Evolutionary conservation across 2,329 filamentous ascomycete genomes (phyloP), one percentile per base, ranked within the genome.

Genomic region (Alternaria consortialis): DNA sequence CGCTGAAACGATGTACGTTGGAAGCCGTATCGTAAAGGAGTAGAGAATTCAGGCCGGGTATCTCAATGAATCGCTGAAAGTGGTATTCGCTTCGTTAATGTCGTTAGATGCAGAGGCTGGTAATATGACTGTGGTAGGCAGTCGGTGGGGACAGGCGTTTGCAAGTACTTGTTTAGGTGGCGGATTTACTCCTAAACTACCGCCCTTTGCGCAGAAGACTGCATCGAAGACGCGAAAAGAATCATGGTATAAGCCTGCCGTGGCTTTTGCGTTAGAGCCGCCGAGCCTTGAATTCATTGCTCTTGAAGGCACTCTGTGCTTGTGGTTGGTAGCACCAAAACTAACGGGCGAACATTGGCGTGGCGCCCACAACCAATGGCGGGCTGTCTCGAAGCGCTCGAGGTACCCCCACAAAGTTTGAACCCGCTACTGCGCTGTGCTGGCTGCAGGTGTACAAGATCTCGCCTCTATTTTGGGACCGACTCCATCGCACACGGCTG

Each of bases 1-100:
- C 56, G 62, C 60, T 76, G 75, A 78, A 74, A 78, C 75, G 66
- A 64, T 71, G 61, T 63, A 68, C 68, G 75, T 78, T 74, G 62
- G 73, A 73, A 68, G 63, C 25, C 56, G 65, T 60, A 62, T 67
- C 57, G 64, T 50, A 58, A 36, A 39, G 55, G 40, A 51, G 60
- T 47, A 60, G 50, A 58, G 50, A 39, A 54, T 47, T 46, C 55
- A 60, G 56, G 59, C 57, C 56, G 44, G 55, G 52, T 54, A 47
- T 51, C n/a, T 58, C 29, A 25, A 48, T 58, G 50, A 54, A 52
- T 58, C 32, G 61, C 46, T 58, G 46, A 63, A 50, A 60, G 55
- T 43, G 52, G 51, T 39, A 29, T 54, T 61, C 43, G 58, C 56
- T 56, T 58, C 40, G 53, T 56, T 44, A 48, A 55, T 29, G 56